A percentile compares a stretch with the other conserved stretches of the same genome.
phyloP scores from a whole-genome alignment of 2,329 filamentous ascomycete species.

The Penicillium sp. region DNA sequence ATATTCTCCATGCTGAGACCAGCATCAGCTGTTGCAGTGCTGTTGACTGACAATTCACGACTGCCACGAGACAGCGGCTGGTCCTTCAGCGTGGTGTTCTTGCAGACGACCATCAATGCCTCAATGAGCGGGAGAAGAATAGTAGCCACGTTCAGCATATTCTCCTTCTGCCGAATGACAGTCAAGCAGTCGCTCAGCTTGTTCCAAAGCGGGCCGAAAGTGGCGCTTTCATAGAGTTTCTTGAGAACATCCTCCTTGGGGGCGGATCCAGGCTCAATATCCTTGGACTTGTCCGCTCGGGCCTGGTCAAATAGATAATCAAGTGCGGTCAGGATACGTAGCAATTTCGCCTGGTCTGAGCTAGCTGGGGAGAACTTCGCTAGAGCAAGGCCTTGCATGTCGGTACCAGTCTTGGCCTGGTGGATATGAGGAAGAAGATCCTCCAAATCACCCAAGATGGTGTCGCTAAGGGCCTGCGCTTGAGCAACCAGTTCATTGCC shows the following conservation, averaged over 20 bases:
- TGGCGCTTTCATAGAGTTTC: conserved; percentile 84
- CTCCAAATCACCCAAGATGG: conserved; percentile 80
- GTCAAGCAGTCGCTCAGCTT: conserved; percentile 86
- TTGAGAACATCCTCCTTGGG: conserved; percentile 83
- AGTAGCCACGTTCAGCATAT: conserved; percentile 95
- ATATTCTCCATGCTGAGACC: conserved; percentile 72
- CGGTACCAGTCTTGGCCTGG: conserved; percentile 81
- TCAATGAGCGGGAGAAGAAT: conserved; percentile 94
- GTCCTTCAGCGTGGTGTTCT: conserved; percentile 85
- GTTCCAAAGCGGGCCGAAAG: conserved; percentile 87
- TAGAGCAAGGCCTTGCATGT: conserved; percentile 90
- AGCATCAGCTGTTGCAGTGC: conserved; percentile 69
- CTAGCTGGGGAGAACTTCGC: conserved; percentile 94
- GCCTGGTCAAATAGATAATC: conserved; percentile 94
- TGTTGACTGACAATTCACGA: conserved; percentile 72
- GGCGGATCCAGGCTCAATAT: conserved; percentile 55
- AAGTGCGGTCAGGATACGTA: conserved; percentile 87
- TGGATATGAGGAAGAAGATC: conserved; percentile 83
- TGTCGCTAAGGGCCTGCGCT: conserved; percentile 78
- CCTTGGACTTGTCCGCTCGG: conserved; percentile 54
- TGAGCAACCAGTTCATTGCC: conserved; percentile 90
- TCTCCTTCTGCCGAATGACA: conserved; percentile 86
- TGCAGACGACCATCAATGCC: conserved; percentile 98
- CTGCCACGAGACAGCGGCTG: conserved; percentile 51
- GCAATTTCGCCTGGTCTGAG: conserved; percentile 93